These are phyloP conservation scores for Paramecium sonneborni DNA, from an alignment of 73 alveolate species.

Conservation along the genomic window DNA sequence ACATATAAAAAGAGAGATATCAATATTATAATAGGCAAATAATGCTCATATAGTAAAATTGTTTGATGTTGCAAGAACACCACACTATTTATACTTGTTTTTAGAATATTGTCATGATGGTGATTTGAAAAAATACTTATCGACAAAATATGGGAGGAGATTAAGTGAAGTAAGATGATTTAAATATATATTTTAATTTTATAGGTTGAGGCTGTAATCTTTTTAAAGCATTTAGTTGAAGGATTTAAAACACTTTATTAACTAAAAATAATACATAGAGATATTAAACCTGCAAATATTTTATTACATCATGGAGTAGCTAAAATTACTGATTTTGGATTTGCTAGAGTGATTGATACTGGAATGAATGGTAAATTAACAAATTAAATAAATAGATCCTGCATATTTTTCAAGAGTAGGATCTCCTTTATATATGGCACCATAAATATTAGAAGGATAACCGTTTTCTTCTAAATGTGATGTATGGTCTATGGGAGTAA, in stretches of 20 bases:
- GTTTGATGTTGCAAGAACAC: slow-evolving; percentile 67
- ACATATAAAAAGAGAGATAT: slow-evolving; percentile 60
- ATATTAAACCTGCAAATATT: slow-evolving; percentile 65
- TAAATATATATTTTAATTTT: not conserved
- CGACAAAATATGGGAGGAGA: slow-evolving; percentile 62
- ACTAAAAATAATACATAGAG: slow-evolving; percentile 63
- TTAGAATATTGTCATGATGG: slow-evolving; percentile 68
- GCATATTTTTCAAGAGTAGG: slow-evolving; percentile 67
- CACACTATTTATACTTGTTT: slow-evolving; percentile 57
- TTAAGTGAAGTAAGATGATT: slow-evolving; percentile 44
- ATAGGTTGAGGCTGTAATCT: slow-evolving; percentile 59
- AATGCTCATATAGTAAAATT: slow-evolving; percentile 61
- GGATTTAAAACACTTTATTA: slow-evolving; percentile 58
- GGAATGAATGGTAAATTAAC: slow-evolving; percentile 37
- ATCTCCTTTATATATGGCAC: slow-evolving; percentile 69
- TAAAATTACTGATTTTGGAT: not conserved
- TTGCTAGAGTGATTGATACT: not conserved
- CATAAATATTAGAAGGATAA: slow-evolving; percentile 63
- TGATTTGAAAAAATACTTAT: slow-evolving; percentile 55
- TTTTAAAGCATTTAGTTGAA: slow-evolving; percentile 61
- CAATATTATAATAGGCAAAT: slow-evolving; percentile 50
- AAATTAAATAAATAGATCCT: slow-evolving; percentile 22
- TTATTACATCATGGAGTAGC: slow-evolving; percentile 59
- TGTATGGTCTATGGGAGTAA: slow-evolving; percentile 68
- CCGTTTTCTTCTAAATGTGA: slow-evolving; percentile 68